phyloP scores from a whole-genome alignment of 176 grass and related monocot genomes.

The Oryza rufipogon region DNA sequence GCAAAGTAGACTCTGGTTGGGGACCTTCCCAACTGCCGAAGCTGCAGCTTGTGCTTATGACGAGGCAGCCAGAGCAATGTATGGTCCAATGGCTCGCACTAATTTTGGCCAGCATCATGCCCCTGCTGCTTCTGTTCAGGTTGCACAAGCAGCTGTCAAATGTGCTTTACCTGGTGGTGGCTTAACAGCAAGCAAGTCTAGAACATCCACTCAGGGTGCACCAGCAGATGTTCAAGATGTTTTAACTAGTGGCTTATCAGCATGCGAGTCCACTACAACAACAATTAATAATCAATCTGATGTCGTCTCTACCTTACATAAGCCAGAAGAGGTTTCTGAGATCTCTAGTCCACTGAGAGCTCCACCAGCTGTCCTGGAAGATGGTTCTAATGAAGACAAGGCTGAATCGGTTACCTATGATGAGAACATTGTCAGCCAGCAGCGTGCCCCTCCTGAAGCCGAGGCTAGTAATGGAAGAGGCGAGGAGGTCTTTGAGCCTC shows the following conservation, averaged over 20 bases:
- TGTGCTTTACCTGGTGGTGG: neutral
- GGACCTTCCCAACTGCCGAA: conserved; percentile 68
- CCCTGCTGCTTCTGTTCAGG: neutral
- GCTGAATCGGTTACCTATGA: neutral
- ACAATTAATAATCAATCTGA: conserved; percentile 24
- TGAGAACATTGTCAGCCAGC: neutral
- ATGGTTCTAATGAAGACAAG: neutral
- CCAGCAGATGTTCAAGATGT: neutral
- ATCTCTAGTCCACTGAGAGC: neutral
- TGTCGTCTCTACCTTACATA: neutral
- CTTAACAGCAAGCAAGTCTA: conserved; percentile 50
- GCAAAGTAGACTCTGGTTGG: conserved; percentile 78
- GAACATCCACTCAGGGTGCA: neutral
- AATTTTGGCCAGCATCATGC: conserved; percentile 51
- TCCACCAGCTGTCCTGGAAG: neutral
- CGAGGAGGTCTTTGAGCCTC: conserved; percentile 40
- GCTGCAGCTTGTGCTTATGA: conserved; percentile 84
- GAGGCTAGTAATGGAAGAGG: conserved; percentile 10
- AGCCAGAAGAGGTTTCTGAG: conserved; percentile 19
- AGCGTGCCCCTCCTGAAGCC: neutral
- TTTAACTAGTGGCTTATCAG: conserved; percentile 1
- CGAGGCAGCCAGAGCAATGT: conserved; percentile 87
- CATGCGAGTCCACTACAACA: conserved; percentile 59
- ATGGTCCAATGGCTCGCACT: conserved; percentile 60
- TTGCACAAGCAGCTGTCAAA: neutral